Base-by-base conservation (phyloP, 2,329 filamentous ascomycete genomes). In the Calonectria montana region DNA sequence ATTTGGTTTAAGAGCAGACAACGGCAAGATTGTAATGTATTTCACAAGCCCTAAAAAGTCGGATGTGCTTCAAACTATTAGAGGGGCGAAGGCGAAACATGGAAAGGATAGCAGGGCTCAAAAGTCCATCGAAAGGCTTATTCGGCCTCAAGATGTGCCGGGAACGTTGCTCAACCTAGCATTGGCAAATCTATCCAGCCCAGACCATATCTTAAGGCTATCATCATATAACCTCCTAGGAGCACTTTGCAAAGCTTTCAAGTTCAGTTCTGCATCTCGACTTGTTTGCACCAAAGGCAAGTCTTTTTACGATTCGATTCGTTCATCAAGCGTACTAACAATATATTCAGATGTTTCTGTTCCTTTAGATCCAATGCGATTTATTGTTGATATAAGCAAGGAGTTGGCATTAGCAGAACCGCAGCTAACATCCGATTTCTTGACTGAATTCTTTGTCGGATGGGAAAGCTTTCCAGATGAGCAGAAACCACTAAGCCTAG, bases 381-480 rank as follows among this genome's bases (percentile, higher is more conserved):
- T 93, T 78, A 91, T 94, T 48, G 84, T 93, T 76, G 88, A 88
- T 57, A 91, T 93, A 57, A 93, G 92, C 83, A 88, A 88, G 76
- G 88, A 90, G 72, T 84, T 94, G 18, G 91, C 92, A 10, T 82
- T 84, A 35, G 88, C 91, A 23, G 91, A 94, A 77, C 90, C 92
- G 25, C 91, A 93, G 75, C 85, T 94, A 9, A 93, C 92, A 0
- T 88, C 88, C 9, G 92, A 94, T 77, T 94, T 94, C 76, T 78
- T 94, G 45, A 93, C 91, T n/a, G 92, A 93, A 77, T 94, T 94
- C 78, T 93, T 94, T 70, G 90, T 93, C 27, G 91, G 91, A 21
- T 94, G 92, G 92, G 91, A 92, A 75, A 92, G 91, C 77, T 91
- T 93, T 76, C 88, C 90, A 1, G 89, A 92, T 39, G 89, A 92